Evolutionary conservation across 2,329 filamentous ascomycete species (phyloP), one percentile per base, ranked within the genome.

Genomic region (Elsinoe ampelina): DNA sequence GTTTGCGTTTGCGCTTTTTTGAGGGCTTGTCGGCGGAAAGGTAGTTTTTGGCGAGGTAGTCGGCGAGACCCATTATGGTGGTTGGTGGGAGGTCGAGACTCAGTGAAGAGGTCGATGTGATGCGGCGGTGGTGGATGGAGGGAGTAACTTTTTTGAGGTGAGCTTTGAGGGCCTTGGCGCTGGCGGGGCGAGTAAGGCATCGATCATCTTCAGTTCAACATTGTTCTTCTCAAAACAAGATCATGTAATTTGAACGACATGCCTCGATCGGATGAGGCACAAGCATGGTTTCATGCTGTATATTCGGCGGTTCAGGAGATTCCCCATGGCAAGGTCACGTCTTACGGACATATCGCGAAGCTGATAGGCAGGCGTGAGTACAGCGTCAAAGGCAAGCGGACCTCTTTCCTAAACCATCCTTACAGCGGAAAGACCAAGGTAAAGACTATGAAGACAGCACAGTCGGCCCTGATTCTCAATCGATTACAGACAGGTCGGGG

Each of bases 11-110:
- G 62, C 77, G 74, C 70, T 80, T 80, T 64, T 78, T 80, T 26
- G 72, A 70, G 13, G 60, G 55, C 11, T 61, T 71, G 62, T 86
- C 82, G 39, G 84, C 83, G 1, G 80, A 87, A 51, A 98, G 84
- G 70, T 98, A 98, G 71, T 90, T 93, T 61, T 89, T 86, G 36
- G 92, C 91, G 35, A 98, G 82, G 67, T 97, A 98, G 67, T 84
- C 83, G 58, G 89, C 85, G 62, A 96, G 80, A 57, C 79, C 77
- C 80, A 85, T 84, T 26, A 13, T 45, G 19, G 3, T 1, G 4
- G 61, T 45, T 54, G 51, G 19, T 13, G 13, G 45, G 15, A 43
- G 22, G 41, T 48, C 54, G 41, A 32, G 41, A 19, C 54, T 56
- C 54, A 56, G 32, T 56, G 41, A 56, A 56, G 54, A 56, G 54